Evolutionary conservation across 1,139 yeast genomes (phyloP).

Genomic region (Lodderomyces pseudojiufengensis): DNA sequence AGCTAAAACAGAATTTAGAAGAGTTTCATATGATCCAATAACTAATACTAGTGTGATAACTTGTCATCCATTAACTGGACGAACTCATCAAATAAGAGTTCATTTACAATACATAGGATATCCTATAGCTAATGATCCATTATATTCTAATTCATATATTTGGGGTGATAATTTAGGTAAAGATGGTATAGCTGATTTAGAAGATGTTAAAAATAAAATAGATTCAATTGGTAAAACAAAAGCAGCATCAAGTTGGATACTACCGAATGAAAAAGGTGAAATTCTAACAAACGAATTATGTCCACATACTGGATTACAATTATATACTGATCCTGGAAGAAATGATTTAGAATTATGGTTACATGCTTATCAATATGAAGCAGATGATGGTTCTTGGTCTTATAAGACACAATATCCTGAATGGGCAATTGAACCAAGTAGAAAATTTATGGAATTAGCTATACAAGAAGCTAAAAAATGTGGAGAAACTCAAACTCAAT

Average conservation of each 20-base stretch:
- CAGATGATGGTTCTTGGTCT: slow-evolving; percentile 59
- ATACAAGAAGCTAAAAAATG: slow-evolving; percentile 76
- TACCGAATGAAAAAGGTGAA: slow-evolving; percentile 60
- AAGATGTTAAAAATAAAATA: slow-evolving; percentile 43
- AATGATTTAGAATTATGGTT: slow-evolving; percentile 85
- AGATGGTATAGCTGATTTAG: slow-evolving; percentile 47
- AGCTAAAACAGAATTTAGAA: slow-evolving; percentile 49
- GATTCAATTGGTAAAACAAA: slow-evolving; percentile 66
- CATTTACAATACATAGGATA: slow-evolving; percentile 83
- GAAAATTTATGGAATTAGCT: slow-evolving; percentile 60
- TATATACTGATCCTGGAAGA: slow-evolving; percentile 85
- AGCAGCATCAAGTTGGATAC: slow-evolving; percentile 67
- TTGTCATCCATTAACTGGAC: slow-evolving; percentile 84
- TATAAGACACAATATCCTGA: slow-evolving; percentile 78
- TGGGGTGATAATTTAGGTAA: slow-evolving; percentile 70
- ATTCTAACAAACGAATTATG: slow-evolving; percentile 56
- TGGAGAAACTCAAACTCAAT: slow-evolving; percentile 81
- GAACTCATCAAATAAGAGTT: slow-evolving; percentile 93
- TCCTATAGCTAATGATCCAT: slow-evolving; percentile 94
- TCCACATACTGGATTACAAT: slow-evolving; percentile 61
- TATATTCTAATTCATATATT: slow-evolving; percentile 60
- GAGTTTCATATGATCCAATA: slow-evolving; percentile 58
- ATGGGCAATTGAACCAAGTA: slow-evolving; percentile 72
- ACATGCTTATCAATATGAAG: slow-evolving; percentile 79
- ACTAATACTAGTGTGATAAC: slow-evolving; percentile 65